Evolutionary conservation across 164 flowering plant genomes (phyloP).

Genomic region (Macadamia integrifolia): DNA sequence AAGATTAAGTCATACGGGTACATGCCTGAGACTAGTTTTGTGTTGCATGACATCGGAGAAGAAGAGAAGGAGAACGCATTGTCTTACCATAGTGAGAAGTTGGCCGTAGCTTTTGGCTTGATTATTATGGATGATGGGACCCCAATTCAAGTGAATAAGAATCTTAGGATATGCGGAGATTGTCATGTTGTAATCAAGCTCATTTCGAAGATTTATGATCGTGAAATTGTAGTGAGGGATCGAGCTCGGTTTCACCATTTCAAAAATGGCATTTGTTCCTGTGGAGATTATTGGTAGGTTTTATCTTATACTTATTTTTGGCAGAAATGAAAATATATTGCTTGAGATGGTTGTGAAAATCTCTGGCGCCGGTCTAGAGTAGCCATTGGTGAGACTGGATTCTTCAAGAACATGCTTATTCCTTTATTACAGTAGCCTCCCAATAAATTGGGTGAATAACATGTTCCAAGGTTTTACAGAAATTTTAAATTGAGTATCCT

Average conservation of each 20-base stretch:
- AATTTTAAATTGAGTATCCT: no score
- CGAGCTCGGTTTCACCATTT: conserved; percentile 76
- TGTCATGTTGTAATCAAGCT: conserved; percentile 77
- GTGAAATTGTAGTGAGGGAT: conserved; percentile 80
- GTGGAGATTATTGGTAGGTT: conserved; percentile 70
- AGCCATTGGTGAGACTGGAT: no score
- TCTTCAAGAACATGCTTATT: no score
- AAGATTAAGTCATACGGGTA: conserved; percentile 51
- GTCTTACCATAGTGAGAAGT: conserved; percentile 79
- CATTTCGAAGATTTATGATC: conserved; percentile 59
- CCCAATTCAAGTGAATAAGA: conserved; percentile 76
- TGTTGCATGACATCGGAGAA: conserved; percentile 84
- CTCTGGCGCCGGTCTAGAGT: no score
- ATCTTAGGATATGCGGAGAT: conserved; percentile 84
- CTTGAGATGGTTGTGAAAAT: no score
- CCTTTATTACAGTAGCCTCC: no score
- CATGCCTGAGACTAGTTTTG: conserved; percentile 56
- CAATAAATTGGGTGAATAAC: no score
- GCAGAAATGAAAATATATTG: no score
- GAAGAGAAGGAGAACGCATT: conserved; percentile 86
- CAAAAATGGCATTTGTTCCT: conserved; percentile 70
- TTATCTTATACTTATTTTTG: no score
- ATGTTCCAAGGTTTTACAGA: no score
- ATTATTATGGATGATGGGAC: conserved; percentile 39
- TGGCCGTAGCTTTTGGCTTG: conserved; percentile 84